phyloP scores from a whole-genome alignment of 257 asterid genomes.

The Solanum appendiculatum region DNA sequence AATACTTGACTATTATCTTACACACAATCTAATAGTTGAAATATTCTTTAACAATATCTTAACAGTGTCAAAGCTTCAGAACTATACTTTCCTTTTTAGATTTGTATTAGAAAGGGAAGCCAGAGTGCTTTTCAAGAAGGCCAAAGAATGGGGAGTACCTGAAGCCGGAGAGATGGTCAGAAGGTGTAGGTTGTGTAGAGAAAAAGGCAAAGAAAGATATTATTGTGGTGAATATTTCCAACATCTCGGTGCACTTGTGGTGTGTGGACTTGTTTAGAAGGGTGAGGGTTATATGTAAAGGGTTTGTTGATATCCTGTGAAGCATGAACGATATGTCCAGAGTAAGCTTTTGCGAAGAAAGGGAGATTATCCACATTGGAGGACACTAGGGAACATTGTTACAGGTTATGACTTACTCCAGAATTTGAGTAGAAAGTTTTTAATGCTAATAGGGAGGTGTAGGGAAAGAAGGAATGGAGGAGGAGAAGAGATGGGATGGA shows the following conservation, averaged over 20 bases:
- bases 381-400: neutral
- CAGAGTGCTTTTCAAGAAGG: neutral
- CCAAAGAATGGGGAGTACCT: neutral
- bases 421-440: neutral
- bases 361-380: neutral
- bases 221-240: neutral
- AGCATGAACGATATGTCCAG: neutral
- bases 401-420: neutral
- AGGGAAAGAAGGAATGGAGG: neutral
- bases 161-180: neutral
- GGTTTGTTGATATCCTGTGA: neutral
- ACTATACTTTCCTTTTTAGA: neutral
- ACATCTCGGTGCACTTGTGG: neutral
- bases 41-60: too few relatives aligned
- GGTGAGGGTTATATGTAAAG: neutral
- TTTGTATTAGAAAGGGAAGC: neutral
- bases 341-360: neutral
- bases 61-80: neutral
- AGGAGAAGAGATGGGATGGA: neutral
- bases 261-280: neutral
- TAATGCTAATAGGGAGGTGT: neutral
- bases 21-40: too few relatives aligned
- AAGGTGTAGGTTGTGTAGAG: neutral
- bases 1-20: neutral
- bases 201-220: neutral